Evolutionary conservation across 805 yeast genomes (phyloP).

Genomic region (Sugiyamaella smithiae): DNA sequence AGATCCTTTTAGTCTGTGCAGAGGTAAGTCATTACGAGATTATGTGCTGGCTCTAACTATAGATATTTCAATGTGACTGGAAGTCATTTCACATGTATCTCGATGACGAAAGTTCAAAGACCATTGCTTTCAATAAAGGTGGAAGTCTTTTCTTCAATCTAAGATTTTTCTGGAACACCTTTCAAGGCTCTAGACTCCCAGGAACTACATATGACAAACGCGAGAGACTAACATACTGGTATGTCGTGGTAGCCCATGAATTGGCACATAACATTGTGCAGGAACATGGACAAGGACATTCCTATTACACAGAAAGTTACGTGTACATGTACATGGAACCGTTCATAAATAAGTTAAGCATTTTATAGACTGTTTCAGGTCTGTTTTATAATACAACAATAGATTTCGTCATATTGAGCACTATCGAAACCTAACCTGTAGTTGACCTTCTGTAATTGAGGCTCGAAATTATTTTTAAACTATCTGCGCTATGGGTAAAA

Average conservation of each 20-base stretch:
- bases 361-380: too few species aligned
- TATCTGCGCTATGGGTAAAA: conserved; percentile 76
- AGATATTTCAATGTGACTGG: conserved; percentile 26
- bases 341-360: too few species aligned
- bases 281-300: conserved; percentile 37
- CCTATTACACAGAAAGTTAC: conserved; percentile 32
- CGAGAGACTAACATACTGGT: conserved; percentile 35
- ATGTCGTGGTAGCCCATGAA: conserved; percentile 39
- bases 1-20: conserved; percentile 15
- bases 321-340: conserved; percentile 29
- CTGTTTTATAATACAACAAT: too few species aligned
- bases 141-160: conserved; percentile 41
- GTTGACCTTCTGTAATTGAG: too few species aligned
- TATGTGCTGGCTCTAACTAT: conserved; percentile 7
- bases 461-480: too few species aligned
- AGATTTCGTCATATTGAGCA: too few species aligned
- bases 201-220: conserved; percentile 12
- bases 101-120: conserved; percentile 22
- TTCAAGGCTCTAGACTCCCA: conserved; percentile 1
- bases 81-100: conserved; percentile 31
- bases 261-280: conserved; percentile 39
- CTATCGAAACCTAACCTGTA: too few species aligned
- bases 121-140: conserved; percentile 38
- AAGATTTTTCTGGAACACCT: conserved; percentile 23
- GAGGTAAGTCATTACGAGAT: conserved; percentile 8